A percentile compares a stretch with the other conserved stretches of the same genome.
These are phyloP conservation scores for Sparassis latifolia DNA, from an alignment of 1,284 basidiomycete genomes.

Conservation along the genomic window DNA sequence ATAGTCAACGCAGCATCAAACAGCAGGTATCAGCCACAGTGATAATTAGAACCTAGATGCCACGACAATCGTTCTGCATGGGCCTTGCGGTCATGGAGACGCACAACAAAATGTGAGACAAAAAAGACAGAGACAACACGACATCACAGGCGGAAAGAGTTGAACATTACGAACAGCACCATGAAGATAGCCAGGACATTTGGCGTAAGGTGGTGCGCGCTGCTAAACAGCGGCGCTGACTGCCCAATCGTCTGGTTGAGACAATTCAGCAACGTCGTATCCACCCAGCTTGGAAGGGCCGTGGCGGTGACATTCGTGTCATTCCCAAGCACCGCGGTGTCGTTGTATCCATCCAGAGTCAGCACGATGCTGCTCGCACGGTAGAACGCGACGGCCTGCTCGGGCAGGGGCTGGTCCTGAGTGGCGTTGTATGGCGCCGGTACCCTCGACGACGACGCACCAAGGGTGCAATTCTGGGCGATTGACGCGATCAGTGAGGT, in stretches of 20 bases:
- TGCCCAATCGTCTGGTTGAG: slow-evolving; percentile 52
- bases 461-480: slow-evolving; percentile 36
- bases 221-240: slow-evolving; percentile 37
- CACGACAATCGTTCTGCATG: no score
- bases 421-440: slow-evolving; percentile 28
- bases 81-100: no score
- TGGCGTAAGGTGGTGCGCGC: slow-evolving; percentile 5
- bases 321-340: slow-evolving; percentile 37
- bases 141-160: no score
- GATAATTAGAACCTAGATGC: no score
- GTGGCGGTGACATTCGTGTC: slow-evolving; percentile 39
- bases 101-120: no score
- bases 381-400: slow-evolving; percentile 53
- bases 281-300: slow-evolving; percentile 41
- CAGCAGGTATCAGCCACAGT: no score
- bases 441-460: slow-evolving; percentile 20
- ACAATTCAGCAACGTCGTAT: slow-evolving; percentile 42
- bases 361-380: slow-evolving; percentile 50
- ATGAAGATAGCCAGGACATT: no score
- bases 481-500: slow-evolving; percentile 42
- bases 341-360: slow-evolving; percentile 60
- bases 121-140: no score
- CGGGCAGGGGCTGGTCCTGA: slow-evolving; percentile 34
- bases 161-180: no score
- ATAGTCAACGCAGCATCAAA: no score